These are phyloP conservation scores for Cordyceps tenuipes DNA, from an alignment of 2,329 filamentous ascomycete genomes.

Conservation along the genomic window DNA sequence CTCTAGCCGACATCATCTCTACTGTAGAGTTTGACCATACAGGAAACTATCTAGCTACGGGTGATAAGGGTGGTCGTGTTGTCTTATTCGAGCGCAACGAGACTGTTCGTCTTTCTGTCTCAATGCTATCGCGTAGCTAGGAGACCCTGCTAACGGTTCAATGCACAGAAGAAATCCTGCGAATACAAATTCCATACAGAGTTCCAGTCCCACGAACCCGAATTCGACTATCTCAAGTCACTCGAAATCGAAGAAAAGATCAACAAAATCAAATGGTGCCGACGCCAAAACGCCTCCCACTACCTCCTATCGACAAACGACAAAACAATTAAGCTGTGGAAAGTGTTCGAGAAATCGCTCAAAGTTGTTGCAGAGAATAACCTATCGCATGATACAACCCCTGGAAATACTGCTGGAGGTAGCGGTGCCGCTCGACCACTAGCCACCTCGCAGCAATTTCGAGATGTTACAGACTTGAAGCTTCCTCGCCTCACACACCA, in stretches of 20 bases:
- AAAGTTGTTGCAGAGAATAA: conserved; percentile 99
- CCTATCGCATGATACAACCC: conserved; percentile 86
- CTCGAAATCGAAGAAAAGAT: conserved; percentile 99
- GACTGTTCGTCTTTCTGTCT: conserved; percentile 54
- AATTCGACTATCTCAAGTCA: conserved; percentile 99
- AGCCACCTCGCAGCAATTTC: conserved; percentile 62
- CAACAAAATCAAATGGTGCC: conserved; percentile 99
- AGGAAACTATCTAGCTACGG: conserved; percentile 82
- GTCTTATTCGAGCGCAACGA: conserved; percentile 90
- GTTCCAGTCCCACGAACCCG: conserved; percentile 98
- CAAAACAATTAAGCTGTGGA: conserved; percentile 99
- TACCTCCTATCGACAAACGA: conserved; percentile 98
- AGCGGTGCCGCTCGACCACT: conserved; percentile 69
- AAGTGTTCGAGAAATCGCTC: conserved; percentile 98
- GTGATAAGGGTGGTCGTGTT: conserved; percentile 79
- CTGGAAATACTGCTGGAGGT: conserved; percentile 61
- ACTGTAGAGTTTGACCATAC: conserved; percentile 88
- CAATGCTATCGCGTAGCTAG: background rate
- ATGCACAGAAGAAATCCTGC: conserved; percentile 90
- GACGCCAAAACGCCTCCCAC: conserved; percentile 94
- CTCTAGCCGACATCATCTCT: conserved; percentile 76
- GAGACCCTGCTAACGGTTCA: conserved; percentile 24
- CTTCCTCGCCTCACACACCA: conserved; percentile 94
- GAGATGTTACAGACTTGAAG: conserved; percentile 74
- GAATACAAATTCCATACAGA: conserved; percentile 99